These are phyloP conservation scores for Epicoccum nigrum DNA, from an alignment of 2,329 filamentous ascomycete species.

Conservation along the genomic window DNA sequence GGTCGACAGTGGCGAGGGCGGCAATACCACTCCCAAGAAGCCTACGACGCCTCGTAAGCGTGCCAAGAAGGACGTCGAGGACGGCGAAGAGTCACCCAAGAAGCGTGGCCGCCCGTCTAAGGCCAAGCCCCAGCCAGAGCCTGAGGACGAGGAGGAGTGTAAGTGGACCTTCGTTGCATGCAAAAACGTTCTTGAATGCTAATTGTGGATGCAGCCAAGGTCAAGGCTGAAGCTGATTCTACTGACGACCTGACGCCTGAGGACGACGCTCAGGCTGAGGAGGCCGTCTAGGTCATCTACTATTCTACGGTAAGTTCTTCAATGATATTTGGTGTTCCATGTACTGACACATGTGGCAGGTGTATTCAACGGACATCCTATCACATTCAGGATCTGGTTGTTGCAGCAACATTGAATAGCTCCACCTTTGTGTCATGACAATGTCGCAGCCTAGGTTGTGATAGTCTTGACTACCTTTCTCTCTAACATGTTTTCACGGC, in stretches of 20 bases:
- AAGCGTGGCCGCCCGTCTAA: conserved; percentile 37
- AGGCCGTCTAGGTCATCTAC: conserved; percentile 21
- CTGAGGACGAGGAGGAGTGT: conserved; percentile 27
- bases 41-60: conserved; percentile 40
- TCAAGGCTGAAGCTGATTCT: conserved; percentile 17
- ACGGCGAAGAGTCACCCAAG: conserved; percentile 34
- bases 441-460: too few species aligned
- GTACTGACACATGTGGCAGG: too few species aligned
- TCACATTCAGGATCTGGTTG: too few species aligned
- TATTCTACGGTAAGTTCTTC: background rate
- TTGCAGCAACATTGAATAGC: too few species aligned
- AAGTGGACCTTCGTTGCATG: conserved; percentile 1
- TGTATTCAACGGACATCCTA: too few species aligned
- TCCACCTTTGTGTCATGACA: too few species aligned
- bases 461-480: too few species aligned
- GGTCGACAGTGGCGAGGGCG: conserved; percentile 18
- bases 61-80: conserved; percentile 39
- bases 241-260: background rate
- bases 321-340: too few species aligned
- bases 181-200: background rate
- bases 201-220: conserved; percentile 1
- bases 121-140: conserved; percentile 30
- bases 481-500: too few species aligned
- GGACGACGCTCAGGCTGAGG: conserved; percentile 7
- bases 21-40: conserved; percentile 33